Conservation (phyloP, 1,284 basidiomycete species). For the Papiliotrema terrestris region DNA sequence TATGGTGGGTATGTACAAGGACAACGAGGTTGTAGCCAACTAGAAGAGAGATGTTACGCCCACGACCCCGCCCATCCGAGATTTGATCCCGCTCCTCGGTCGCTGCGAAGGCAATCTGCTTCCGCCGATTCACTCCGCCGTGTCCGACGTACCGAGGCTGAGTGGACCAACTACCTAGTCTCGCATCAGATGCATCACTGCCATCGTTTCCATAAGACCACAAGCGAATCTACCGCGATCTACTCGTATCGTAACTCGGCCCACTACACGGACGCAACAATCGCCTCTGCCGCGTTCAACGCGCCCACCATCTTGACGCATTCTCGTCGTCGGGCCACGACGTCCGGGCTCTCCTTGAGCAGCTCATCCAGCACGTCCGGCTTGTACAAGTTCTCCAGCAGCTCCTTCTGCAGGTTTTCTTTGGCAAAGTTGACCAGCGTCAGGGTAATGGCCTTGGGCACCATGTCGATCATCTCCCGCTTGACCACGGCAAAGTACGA, state of each 20-base stretch:
- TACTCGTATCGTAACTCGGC: background rate
- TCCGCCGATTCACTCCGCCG: no score
- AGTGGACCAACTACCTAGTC: background rate
- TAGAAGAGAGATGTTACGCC: no score
- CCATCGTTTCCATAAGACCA: background rate
- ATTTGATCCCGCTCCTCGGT: no score
- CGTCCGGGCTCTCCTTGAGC: constrained; percentile 72
- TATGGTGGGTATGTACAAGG: background rate
- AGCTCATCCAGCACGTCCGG: constrained; percentile 87
- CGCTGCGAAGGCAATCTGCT: no score
- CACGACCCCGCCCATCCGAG: no score
- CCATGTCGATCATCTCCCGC: constrained; percentile 99
- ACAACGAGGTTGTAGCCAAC: no score
- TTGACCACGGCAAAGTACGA: constrained; percentile 98
- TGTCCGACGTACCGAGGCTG: no score
- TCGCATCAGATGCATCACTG: background rate
- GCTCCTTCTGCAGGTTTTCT: constrained; percentile 59
- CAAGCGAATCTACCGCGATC: background rate
- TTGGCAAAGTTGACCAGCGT: constrained; percentile 90
- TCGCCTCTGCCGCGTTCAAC: constrained; percentile 86
- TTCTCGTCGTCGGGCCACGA: constrained; percentile 70
- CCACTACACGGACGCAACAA: constrained; percentile 38
- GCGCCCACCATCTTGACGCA: constrained; percentile 82
- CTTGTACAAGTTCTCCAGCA: constrained; percentile 51
- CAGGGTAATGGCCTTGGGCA: constrained; percentile 92